phyloP scores from a whole-genome alignment of 495 filamentous ascomycete genomes.

The Lasiosphaeriaceae sp. region DNA sequence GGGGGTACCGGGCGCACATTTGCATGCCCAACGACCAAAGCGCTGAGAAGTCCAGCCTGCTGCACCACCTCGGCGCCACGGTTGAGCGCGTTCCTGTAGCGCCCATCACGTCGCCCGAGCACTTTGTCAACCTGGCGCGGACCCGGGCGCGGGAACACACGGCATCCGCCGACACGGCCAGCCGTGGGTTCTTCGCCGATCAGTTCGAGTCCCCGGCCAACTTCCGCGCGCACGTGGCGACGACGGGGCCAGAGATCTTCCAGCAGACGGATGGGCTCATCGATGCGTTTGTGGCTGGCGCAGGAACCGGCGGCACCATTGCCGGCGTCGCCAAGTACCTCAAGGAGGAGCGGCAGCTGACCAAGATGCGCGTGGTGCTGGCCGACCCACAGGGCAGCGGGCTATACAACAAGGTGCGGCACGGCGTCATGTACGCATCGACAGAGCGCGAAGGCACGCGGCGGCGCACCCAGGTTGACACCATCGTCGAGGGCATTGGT shows the following conservation, averaged over 20 bases:
- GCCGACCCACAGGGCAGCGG: constrained; percentile 95
- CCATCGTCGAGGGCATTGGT: constrained; percentile 93
- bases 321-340: constrained; percentile 79
- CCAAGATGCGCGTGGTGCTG: constrained; percentile 66
- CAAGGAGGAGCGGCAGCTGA: constrained; percentile 52
- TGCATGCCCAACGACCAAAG: constrained; percentile 95
- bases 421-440: constrained; percentile 91
- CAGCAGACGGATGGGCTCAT: constrained; percentile 69
- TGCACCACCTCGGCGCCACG: constrained; percentile 83
- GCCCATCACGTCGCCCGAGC: constrained; percentile 82
- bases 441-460: constrained; percentile 89
- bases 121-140: constrained; percentile 95
- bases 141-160: constrained; percentile 68
- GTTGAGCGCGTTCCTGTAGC: constrained; percentile 88
- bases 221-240: constrained; percentile 73
- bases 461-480: constrained; percentile 85
- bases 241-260: constrained; percentile 88
- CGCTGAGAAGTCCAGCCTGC: constrained; percentile 80
- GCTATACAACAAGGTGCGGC: constrained; percentile 81
- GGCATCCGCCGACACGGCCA: constrained; percentile 32
- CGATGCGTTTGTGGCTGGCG: constrained; percentile 93
- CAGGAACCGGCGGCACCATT: constrained; percentile 92
- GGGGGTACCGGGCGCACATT: constrained; percentile 89
- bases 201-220: constrained; percentile 93
- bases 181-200: constrained; percentile 84